Conservation (phyloP, 2,329 filamentous ascomycete genomes). For the Scolecobasidium constrictum region DNA sequence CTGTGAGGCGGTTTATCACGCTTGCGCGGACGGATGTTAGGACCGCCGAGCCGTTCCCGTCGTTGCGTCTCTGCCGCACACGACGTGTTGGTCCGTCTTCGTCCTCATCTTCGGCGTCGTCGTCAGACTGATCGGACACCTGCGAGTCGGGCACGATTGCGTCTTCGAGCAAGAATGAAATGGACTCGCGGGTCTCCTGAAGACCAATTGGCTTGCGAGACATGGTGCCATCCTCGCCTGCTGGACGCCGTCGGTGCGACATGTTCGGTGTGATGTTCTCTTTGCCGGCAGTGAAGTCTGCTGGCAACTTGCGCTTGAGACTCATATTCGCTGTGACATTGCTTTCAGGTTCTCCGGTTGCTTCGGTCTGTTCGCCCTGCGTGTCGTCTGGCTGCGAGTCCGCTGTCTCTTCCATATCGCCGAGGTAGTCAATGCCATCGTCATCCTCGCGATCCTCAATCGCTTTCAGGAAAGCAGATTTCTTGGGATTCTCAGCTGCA, state of each 20-base stretch:
- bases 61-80: conserved; percentile 8
- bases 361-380: conserved; percentile 14
- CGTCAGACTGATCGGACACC: conserved; percentile 21
- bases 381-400: conserved; percentile 27
- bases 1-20: conserved; percentile 63
- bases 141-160: conserved; percentile 45
- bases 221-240: conserved; percentile 36
- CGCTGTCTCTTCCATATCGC: conserved; percentile 30
- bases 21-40: conserved; percentile 30
- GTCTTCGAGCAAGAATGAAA: conserved; percentile 73
- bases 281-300: conserved; percentile 2
- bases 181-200: conserved; percentile 69
- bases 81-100: conserved; percentile 23
- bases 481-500: conserved; percentile 70
- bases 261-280: conserved; percentile 31
- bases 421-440: conserved; percentile 66
- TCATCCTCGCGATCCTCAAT: conserved; percentile 69
- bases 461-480: conserved; percentile 78
- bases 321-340: conserved; percentile 13
- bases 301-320: conserved; percentile 24
- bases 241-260: conserved; percentile 48
- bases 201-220: conserved; percentile 58
- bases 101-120: conserved; percentile 38
- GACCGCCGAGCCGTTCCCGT: conserved; percentile 11
- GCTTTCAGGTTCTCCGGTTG: conserved; percentile 15